Percentiles rank a stretch among this genome's conserved stretches.
These are phyloP conservation scores for Colletotrichum phormii DNA, from an alignment of 2,329 filamentous ascomycete species.

Conservation along the genomic window DNA sequence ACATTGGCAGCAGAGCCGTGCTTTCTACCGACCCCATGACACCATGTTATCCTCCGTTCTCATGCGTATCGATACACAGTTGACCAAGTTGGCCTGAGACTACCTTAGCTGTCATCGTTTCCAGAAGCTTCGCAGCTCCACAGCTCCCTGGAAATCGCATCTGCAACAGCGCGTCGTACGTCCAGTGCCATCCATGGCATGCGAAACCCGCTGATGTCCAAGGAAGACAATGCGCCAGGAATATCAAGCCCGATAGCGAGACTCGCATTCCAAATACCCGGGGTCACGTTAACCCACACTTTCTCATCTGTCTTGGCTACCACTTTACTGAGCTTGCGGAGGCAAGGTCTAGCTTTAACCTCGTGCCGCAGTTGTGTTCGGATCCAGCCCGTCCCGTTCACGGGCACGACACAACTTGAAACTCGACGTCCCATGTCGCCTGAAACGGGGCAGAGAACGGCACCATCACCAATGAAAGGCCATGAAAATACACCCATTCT, in stretches of 20 bases:
- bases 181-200: constrained; percentile 13
- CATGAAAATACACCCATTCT: neutral
- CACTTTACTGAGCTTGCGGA: neutral
- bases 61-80: constrained; percentile 6
- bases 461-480: constrained; percentile 8
- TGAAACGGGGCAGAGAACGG: constrained; percentile 40
- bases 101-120: neutral
- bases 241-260: neutral
- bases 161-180: neutral
- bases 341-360: constrained; percentile 32
- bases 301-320: neutral
- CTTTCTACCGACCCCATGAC: constrained; percentile 1
- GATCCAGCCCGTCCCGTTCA: constrained; percentile 43
- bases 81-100: neutral
- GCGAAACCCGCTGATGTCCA: neutral
- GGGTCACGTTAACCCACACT: neutral
- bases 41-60: constrained; percentile 8
- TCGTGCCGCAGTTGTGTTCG: constrained; percentile 34
- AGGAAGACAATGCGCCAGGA: constrained; percentile 3
- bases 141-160: neutral
- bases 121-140: constrained; percentile 1
- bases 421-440: constrained; percentile 37
- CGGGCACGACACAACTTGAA: constrained; percentile 41
- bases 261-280: constrained; percentile 26
- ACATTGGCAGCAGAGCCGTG: neutral